These are phyloP conservation scores for Peronospora farinosa DNA, from an alignment of 352 stramenopile genomes.

Conservation along the genomic window DNA sequence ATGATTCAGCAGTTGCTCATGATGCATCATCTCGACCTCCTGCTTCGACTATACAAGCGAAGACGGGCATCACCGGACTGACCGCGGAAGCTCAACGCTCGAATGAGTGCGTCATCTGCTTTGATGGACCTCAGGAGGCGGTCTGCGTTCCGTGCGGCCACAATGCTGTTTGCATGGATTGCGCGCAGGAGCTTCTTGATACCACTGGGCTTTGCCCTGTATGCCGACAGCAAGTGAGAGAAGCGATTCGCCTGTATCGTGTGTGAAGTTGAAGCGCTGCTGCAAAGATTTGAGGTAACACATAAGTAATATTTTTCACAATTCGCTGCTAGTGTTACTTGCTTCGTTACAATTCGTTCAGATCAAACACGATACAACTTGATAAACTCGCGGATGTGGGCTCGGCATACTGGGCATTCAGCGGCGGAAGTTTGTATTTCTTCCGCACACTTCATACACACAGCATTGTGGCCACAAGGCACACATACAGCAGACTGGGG, in stretches of 20 bases:
- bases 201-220: constrained; percentile 65
- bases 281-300: constrained; percentile 2
- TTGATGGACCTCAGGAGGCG: constrained; percentile 63
- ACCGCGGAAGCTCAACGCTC: constrained; percentile 5
- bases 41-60: constrained; percentile 3
- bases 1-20: constrained; percentile 12
- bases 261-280: constrained; percentile 31
- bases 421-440: constrained; percentile 51
- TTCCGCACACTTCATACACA: constrained; percentile 74
- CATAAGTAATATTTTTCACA: constrained; percentile 6
- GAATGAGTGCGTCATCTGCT: constrained; percentile 78
- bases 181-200: constrained; percentile 56
- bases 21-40: constrained; percentile 14
- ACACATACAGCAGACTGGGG: constrained; percentile 71
- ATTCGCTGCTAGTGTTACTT: not conserved
- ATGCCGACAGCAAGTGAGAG: constrained; percentile 62
- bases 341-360: constrained; percentile 1
- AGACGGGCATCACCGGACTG: constrained; percentile 4
- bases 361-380: constrained; percentile 71
- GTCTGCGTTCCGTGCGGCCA: constrained; percentile 83
- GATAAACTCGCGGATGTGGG: constrained; percentile 66
- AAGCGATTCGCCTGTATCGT: constrained; percentile 72
- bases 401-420: constrained; percentile 68
- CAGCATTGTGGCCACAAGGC: constrained; percentile 74
- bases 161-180: constrained; percentile 83